Conservation (phyloP, 2,329 filamentous ascomycete genomes). For the Macroventuria anomochaeta region DNA sequence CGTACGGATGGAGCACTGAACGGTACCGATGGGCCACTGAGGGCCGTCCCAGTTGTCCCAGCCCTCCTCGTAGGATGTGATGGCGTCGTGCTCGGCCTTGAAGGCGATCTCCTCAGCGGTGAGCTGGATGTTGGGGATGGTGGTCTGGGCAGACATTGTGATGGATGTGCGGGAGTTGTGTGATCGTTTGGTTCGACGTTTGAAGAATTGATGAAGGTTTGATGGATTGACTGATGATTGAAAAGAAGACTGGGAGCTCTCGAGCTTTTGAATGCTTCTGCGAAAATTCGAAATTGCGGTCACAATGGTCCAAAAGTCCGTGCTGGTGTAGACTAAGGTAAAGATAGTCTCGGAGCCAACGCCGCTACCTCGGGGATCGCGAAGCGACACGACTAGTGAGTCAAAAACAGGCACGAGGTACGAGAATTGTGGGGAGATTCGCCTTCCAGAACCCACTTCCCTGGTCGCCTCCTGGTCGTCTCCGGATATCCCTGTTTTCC, state of each 20-base stretch:
- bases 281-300: constrained; percentile 20
- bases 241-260: constrained; percentile 5
- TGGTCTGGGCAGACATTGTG: constrained; percentile 18
- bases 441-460: constrained; percentile 22
- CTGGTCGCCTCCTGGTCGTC: constrained; percentile 15
- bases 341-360: constrained; percentile 17
- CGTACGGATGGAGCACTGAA: constrained; percentile 34
- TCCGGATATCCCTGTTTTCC: constrained; percentile 15
- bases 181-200: constrained; percentile 3
- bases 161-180: constrained; percentile 1
- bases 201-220: constrained; percentile 5
- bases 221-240: constrained; percentile 11
- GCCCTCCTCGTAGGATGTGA: constrained; percentile 35
- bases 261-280: constrained; percentile 16
- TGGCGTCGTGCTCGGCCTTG: constrained; percentile 31
- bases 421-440: constrained; percentile 21
- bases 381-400: constrained; percentile 19
- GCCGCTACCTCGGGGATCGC: constrained; percentile 19
- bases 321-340: constrained; percentile 21
- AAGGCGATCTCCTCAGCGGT: constrained; percentile 27
- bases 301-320: constrained; percentile 14
- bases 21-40: constrained; percentile 30
- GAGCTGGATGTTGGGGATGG: constrained; percentile 16
- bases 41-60: constrained; percentile 39
- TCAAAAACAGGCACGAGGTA: constrained; percentile 22